Evolutionary conservation across 139 green algal genomes (phyloP), one percentile per base, ranked within the genome.

Genomic region (Monoraphidium neglectum): DNA sequence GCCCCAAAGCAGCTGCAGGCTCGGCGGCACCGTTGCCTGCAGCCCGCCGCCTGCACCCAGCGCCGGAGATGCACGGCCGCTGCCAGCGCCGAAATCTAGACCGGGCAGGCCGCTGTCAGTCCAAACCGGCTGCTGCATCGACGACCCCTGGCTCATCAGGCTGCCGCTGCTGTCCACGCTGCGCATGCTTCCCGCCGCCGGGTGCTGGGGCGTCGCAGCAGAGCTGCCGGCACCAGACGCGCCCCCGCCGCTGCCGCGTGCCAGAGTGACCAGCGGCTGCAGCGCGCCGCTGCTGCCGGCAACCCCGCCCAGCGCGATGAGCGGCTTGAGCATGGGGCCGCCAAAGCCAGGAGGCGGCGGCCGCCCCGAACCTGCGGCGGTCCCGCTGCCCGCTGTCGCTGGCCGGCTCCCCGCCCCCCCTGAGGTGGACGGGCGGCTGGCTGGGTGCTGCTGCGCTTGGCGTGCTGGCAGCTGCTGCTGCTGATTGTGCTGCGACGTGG

Each of bases 1-100:
- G 2, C 62, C 74, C 75, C 75, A 80, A 32, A 80, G 56, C 65
- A 69, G 69, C 75, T 80, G 75, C 75, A 80, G 37, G 15, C 66
- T 36, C n/a, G 37, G 16, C 24, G 75, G 75, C 21, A 80, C 74
- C 21, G 49, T 49, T 15, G 62, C 46, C 30, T 63, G 5, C 6
- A n/a, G n/a, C n/a, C 12, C 56, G 26, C 12, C 30, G 37, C 21
- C 38, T 30, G 49, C 53, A 12, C 61, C 35, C 18, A 30, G 4
- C 35, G 35, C 47, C 49, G n/a, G 35, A 47, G 46, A 32, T 13
- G 60, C 18, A 28, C 62, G n/a, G 32, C 62, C 30, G 49, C 63
- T 32, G 35, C 26, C 40, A 6, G 35, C 65, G 12, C 61, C 61
- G 32, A 80, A 79, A 36, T 79, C 73, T 4, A 79, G 5, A 1